A percentile compares a stretch with the other conserved stretches of the same genome.
phyloP scores from a whole-genome alignment of 2,329 filamentous ascomycete genomes.

The Ceratocystis eucalypticola region DNA sequence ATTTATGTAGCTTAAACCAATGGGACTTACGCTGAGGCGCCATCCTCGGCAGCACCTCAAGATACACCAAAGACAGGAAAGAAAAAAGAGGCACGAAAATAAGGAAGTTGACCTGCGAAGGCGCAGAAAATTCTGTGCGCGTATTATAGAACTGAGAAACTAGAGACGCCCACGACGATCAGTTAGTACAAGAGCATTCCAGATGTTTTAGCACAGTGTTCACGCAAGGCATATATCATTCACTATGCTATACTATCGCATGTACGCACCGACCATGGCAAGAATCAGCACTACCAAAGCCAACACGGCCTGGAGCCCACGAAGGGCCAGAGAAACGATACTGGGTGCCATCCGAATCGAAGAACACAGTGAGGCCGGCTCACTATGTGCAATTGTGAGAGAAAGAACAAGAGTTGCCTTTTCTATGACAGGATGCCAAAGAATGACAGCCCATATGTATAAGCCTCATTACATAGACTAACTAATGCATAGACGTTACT shows the following conservation, averaged over 20 bases:
- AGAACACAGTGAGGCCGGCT: neutral
- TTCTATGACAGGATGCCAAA: neutral
- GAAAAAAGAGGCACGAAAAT: conserved; percentile 42
- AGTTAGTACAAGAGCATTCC: neutral
- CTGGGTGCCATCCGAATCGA: neutral
- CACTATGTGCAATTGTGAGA: neutral
- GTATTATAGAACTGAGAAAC: conserved; percentile 48
- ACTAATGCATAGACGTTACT: neutral
- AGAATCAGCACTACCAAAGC: conserved; percentile 36
- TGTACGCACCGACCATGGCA: conserved; percentile 36
- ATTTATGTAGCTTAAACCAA: conserved; percentile 1
- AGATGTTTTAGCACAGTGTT: neutral
- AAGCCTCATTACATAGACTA: neutral
- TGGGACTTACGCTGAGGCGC: conserved; percentile 29
- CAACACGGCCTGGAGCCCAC: conserved; percentile 34
- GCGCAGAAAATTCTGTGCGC: conserved; percentile 41
- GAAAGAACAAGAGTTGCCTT: neutral
- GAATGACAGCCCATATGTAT: neutral
- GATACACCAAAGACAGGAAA: conserved; percentile 40
- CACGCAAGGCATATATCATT: neutral
- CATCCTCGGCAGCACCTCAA: conserved; percentile 38
- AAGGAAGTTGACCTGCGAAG: conserved; percentile 44
- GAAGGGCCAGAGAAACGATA: conserved; percentile 23
- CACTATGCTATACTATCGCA: too few relatives aligned
- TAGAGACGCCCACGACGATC: conserved; percentile 24